Evolutionary conservation across 1,284 basidiomycete species (phyloP).

Genomic region (Singerocomus inundabilis): DNA sequence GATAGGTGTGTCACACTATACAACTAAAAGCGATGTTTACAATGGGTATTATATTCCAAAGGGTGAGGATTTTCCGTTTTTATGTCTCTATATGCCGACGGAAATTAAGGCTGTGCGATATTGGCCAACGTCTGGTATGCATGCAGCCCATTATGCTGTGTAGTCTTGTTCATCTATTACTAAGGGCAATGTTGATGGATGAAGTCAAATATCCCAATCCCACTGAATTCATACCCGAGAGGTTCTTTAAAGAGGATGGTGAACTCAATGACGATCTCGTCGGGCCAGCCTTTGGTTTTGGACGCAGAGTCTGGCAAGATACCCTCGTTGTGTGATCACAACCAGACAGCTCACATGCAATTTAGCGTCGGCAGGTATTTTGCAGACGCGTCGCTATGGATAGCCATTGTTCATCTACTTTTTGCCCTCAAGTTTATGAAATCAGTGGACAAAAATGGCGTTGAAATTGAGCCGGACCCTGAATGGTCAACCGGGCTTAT

Average conservation of each 20-base stretch:
- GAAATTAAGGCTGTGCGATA: conserved; percentile 29
- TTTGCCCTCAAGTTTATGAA: conserved; percentile 33
- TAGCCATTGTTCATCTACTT: conserved; percentile 33
- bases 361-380: conserved; percentile 29
- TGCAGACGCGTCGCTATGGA: conserved; percentile 33
- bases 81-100: conserved; percentile 10
- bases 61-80: conserved; percentile 12
- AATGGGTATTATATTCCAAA: conserved; percentile 28
- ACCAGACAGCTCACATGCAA: conserved; percentile 2
- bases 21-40: conserved; percentile 27
- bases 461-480: conserved; percentile 28
- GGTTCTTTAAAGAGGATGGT: conserved; percentile 28
- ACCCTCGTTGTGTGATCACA: background rate
- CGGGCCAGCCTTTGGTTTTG: conserved; percentile 30
- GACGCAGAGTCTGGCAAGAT: conserved; percentile 31
- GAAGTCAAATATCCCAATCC: conserved; percentile 28
- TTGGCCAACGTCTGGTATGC: conserved; percentile 32
- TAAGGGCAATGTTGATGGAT: conserved; percentile 34
- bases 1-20: conserved; percentile 31
- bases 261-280: conserved; percentile 29
- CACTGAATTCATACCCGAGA: conserved; percentile 28
- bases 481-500: conserved; percentile 30
- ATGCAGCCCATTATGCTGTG: background rate
- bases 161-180: conserved; percentile 7
- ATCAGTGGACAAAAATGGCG: conserved; percentile 26